Evolutionary conservation across 495 filamentous ascomycete genomes (phyloP), one percentile per base, ranked within the genome.

Genomic region (Lophium mytilinum): DNA sequence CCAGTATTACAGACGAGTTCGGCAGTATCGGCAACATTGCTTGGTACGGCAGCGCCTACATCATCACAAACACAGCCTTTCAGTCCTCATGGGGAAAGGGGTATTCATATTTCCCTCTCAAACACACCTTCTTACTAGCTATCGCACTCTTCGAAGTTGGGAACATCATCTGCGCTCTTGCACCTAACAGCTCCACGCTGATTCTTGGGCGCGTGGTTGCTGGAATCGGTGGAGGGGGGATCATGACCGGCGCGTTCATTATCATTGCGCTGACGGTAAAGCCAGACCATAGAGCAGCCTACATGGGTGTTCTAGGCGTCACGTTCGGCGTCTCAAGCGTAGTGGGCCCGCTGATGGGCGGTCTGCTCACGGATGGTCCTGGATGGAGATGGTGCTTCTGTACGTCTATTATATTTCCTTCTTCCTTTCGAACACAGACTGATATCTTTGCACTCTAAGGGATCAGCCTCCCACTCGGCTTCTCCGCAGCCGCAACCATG

Each of bases 41-140:
- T 0, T 81, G 77, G 78, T 81, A 84, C 58, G 79, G 78, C n/a
- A 67, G 74, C 4, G 74, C 79, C 10, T 82, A 76, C 65, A 76
- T 83, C 47, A 62, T 83, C 6, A 77, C 75, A 39, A 64, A 76
- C 46, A 79, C 72, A 19, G 72, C 75, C 0, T 76, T 80, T 49
- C 78, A 81, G 64, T 75, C 78, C 0, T 58, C 65, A 0, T 79
- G 74, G 65, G 80, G 80, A 39, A 79, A 78, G 35, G 56, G 70
- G 1, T 83, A 80, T 70, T 77, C 73, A 51, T 76, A 75, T 62
- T 81, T 80, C 60, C 63, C 61, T 15, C 63, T 81, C 39, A 83
- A 83, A 67, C 15, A 41, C 10, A 61, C 65, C 1, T 74, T 55
- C 34, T 21, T 64, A 34, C 17, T 35, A 8, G n/a, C 51, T 2